These are phyloP conservation scores for Chrysosporium keratinophilum DNA, from an alignment of 2,329 filamentous ascomycete species.

Conservation along the genomic window DNA sequence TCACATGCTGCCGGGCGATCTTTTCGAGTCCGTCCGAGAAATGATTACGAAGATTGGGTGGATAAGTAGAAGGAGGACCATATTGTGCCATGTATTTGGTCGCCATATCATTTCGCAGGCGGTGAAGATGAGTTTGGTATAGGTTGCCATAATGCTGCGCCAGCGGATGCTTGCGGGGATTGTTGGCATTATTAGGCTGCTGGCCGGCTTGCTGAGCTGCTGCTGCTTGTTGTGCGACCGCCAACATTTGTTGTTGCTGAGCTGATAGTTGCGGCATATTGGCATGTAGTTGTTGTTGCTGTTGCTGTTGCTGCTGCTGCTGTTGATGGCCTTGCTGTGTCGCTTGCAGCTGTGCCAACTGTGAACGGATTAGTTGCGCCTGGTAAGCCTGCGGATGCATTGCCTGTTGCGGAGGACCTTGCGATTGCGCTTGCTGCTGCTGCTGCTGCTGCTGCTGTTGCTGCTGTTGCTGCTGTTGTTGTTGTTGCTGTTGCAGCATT, in stretches of 20 bases:
- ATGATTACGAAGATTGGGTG: slow-evolving; percentile 30
- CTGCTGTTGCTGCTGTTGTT: slow-evolving; percentile 23
- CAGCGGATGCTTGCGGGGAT: slow-evolving; percentile 12
- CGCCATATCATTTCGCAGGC: slow-evolving; percentile 31
- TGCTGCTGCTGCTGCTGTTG: slow-evolving; percentile 19
- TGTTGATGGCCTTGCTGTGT: slow-evolving; percentile 22
- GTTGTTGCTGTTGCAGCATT: slow-evolving; percentile 18
- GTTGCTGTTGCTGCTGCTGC: background rate
- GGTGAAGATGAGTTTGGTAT: slow-evolving; percentile 29
- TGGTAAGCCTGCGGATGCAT: slow-evolving; percentile 27
- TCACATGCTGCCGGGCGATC: slow-evolving; percentile 29
- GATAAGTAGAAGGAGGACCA: slow-evolving; percentile 31
- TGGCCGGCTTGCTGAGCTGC: slow-evolving; percentile 17
- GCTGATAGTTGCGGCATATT: slow-evolving; percentile 23
- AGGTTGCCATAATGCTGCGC: slow-evolving; percentile 29
- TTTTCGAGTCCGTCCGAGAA: slow-evolving; percentile 31
- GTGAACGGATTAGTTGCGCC: slow-evolving; percentile 30
- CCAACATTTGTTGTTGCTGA: slow-evolving; percentile 31
- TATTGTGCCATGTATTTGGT: slow-evolving; percentile 30
- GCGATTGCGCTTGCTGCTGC: background rate
- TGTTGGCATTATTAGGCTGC: slow-evolving; percentile 1
- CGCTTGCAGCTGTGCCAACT: slow-evolving; percentile 32
- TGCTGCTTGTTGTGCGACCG: slow-evolving; percentile 30
- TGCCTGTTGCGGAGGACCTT: slow-evolving; percentile 14
- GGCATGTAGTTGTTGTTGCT: slow-evolving; percentile 22